Base-by-base conservation (phyloP, 257 asterid genomes). In the Nicotiana undulata region DNA sequence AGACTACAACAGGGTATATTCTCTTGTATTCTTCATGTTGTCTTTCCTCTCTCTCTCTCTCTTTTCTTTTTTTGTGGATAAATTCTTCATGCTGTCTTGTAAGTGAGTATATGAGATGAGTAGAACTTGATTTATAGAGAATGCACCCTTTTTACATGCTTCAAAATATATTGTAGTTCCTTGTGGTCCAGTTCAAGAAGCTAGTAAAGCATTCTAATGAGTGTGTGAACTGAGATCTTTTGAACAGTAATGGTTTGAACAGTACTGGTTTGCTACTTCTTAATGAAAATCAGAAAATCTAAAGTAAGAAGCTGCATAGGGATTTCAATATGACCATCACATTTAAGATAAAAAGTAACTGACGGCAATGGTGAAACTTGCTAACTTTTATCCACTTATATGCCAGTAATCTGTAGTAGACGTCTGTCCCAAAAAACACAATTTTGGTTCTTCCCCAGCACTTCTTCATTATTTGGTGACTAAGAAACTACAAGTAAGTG, bases 1-100 rank as follows among this genome's bases (percentile, higher is more conserved):
- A 82, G 99, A 96, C 86, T 94, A 96, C 88, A 96, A 87, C 74
- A 89, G 97, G 95, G 99, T 96, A 90, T 83, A 29, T 12, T n/a
- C 58, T 46, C 66, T 24, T 28, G 16, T 24, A 24, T 24, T 72
- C 24, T 12, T 44, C 60, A 72, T 15, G 78, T 72, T 49, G 61
- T 24, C 61, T 15, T 75, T 79, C 60, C 60, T 65, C 53, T 20
- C 55, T 60, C 15, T 26, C 75, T 58, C n/a, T n/a, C n/a, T n/a
- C n/a, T 61, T 15, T 37, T 26, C 60, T 51, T 5, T 32, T 6
- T 44, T n/a, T 70, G 77, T 70, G 34, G 20, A 22, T 31, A 11
- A 44, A 29, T 56, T 58, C 61, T 32, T 70, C 59, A 22, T 26
- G 61, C 44, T 15, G 24, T 74, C 24, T 3, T 64, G 22, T 31